Base-by-base conservation (phyloP, 805 yeast species). In the Ogataea nitratoaversa region DNA sequence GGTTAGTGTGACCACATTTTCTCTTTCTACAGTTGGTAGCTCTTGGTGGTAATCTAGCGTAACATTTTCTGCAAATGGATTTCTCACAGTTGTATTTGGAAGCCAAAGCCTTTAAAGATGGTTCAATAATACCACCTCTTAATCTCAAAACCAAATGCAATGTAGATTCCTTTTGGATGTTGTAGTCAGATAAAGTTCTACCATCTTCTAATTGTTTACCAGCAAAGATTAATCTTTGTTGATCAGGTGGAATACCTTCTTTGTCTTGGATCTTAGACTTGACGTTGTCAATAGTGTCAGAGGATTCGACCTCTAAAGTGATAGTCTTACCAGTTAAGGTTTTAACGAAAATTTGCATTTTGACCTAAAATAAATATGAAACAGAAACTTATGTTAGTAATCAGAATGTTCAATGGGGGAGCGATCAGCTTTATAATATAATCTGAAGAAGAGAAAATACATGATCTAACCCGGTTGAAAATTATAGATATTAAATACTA, bases 21-120 rank as follows among this genome's bases (percentile, higher is more conserved):
- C 97, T 89, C 98, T 93, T 93, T 82, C 99, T 89, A 84, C 99
- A 93, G 96, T 93, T 93, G 76, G 98, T 93, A 65, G 99, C 99
- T 86, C 98, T 95, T 77, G 99, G 96, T 70, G 99, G 99, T 70
- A 93, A 90, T 83, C 99, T 93, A 66, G 99, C 97, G 84, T 93
- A 93, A 82, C 99, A 93, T 74, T 90, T 87, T 78, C 99, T 95
- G 84, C 99, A 93, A 72, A 93, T 91, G 58, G 96, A 72, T 79
- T 93, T 93, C 59, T 93, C 99, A 82, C 98, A 93, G 95, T 93
- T 93, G 91, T 85, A 93, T 79, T 93, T 93, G 70, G 97, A 87
- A 74, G 99, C 99, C 68, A 93, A 82, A 65, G 91, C 96, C 80
- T 91, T 93, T 67, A 93, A 84, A 66, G 97, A 89, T 79, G 99